phyloP scores from a whole-genome alignment of 169 alveolate species.

The Plasmodium malariae region DNA sequence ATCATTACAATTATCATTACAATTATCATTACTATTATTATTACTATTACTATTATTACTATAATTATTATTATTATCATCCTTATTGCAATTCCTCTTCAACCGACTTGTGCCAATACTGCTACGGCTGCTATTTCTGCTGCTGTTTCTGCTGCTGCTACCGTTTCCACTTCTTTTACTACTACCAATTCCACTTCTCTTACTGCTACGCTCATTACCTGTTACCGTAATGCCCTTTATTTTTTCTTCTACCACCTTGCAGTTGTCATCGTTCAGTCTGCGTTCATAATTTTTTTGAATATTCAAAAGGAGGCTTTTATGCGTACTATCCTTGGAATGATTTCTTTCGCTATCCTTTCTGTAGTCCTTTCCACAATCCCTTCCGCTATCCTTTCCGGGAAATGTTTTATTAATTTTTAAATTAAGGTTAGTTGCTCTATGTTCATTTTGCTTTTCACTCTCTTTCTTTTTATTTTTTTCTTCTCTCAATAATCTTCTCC shows the following conservation, averaged over 20 bases:
- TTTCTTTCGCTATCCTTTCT: not conserved
- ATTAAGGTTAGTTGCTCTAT: not conserved
- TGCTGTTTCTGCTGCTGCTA: no score
- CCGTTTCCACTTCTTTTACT: no score
- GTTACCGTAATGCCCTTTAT: not conserved
- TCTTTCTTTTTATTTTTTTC: constrained; percentile 36
- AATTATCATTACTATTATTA: no score
- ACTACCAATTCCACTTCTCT: no score
- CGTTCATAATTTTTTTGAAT: constrained; percentile 45
- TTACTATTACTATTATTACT: no score
- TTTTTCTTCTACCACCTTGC: not conserved
- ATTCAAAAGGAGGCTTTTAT: constrained; percentile 21
- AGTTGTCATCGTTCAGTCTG: not conserved
- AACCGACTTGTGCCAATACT: no score
- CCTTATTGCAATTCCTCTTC: no score
- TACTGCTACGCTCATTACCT: not conserved
- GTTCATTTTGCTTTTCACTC: not conserved
- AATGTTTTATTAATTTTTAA: no score
- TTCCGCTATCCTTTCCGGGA: no score
- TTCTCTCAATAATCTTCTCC: constrained; percentile 51
- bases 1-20: no score
- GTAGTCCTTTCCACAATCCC: not conserved
- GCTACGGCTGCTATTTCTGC: no score
- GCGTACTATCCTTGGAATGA: not conserved
- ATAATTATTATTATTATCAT: no score